Base-by-base conservation (phyloP, 1,284 basidiomycete species). In the Ceraceosorus guamensis region DNA sequence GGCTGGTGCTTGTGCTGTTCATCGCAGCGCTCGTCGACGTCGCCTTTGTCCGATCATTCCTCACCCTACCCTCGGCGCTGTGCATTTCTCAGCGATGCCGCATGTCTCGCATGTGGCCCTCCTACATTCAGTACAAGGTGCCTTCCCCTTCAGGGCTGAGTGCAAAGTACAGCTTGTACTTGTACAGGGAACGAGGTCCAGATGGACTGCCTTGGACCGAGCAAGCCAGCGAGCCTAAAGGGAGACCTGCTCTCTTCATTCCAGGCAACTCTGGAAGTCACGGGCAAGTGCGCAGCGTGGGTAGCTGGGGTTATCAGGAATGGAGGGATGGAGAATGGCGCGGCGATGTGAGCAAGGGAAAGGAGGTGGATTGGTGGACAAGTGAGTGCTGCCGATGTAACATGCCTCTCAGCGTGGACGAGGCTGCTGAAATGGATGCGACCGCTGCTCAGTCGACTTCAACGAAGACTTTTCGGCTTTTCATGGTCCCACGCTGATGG, bases 401-500 rank as follows among this genome's bases (percentile, higher is more conserved):
- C n/a, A n/a, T n/a, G n/a, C n/a, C n/a, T n/a, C n/a, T n/a, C n/a
- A n/a, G n/a, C n/a, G n/a, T n/a, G n/a, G n/a, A n/a, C n/a, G n/a
- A n/a, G n/a, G n/a, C n/a, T n/a, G n/a, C n/a, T n/a, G n/a, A n/a
- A n/a, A n/a, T n/a, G n/a, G n/a, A n/a, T n/a, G n/a, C n/a, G n/a
- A n/a, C n/a, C n/a, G n/a, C n/a, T n/a, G n/a, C n/a, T n/a, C 37
- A 41, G 89, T 91, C 61, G 91, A 98, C 73, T 93, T 91, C 79
- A 96, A 97, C 73, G 93, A 98, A 77, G 95, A 97, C 71, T 84
- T 97, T 45, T 91, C 91, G 2, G 95, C 95, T 0, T 88, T 98
- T 66, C 91, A 97, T 77, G 90, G 90, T 0, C 82, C 86, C 1
- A 97, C 91, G 0, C 80, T 98, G 6, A 82, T 85, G 51, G 84